These are phyloP conservation scores for Alternaria burnsii DNA, from an alignment of 2,329 filamentous ascomycete species.

Conservation along the genomic window DNA sequence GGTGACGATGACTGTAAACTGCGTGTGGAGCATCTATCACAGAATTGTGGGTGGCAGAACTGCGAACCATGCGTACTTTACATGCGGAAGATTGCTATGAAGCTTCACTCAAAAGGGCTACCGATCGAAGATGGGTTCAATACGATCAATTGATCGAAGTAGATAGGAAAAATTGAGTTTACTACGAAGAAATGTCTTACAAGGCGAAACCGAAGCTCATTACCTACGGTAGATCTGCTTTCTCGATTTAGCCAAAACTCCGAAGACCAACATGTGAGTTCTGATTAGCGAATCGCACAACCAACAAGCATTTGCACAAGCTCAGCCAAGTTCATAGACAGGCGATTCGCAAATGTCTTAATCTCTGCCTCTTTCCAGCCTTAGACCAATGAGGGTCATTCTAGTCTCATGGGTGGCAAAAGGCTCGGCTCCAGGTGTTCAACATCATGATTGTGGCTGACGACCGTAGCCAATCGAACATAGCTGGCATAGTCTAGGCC, in stretches of 20 bases:
- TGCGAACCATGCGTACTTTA: slow-evolving; percentile 8
- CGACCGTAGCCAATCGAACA: no score
- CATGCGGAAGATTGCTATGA: slow-evolving; percentile 5
- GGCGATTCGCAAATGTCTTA: no score
- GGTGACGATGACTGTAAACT: neutral
- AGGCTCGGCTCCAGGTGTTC: rapidly evolving
- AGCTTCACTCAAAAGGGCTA: neutral
- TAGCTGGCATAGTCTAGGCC: rapidly evolving
- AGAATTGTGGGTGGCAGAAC: neutral
- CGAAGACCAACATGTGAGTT: rapidly evolving
- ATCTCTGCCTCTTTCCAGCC: no score
- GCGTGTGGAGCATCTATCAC: slow-evolving; percentile 7
- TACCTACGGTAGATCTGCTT: no score
- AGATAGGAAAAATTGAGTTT: no score
- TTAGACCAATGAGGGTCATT: no score
- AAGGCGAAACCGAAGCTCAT: rapidly evolving
- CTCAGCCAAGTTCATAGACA: no score
- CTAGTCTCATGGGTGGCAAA: no score
- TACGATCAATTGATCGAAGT: neutral
- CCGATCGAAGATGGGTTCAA: neutral
- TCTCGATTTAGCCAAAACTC: rapidly evolving
- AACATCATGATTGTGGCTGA: no score
- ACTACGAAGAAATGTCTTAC: rapidly evolving
- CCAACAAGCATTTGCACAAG: no score
- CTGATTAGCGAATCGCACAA: no score